Evolutionary conservation across 208 protist genomes (phyloP).

Genomic region (Porcisia deanei): DNA sequence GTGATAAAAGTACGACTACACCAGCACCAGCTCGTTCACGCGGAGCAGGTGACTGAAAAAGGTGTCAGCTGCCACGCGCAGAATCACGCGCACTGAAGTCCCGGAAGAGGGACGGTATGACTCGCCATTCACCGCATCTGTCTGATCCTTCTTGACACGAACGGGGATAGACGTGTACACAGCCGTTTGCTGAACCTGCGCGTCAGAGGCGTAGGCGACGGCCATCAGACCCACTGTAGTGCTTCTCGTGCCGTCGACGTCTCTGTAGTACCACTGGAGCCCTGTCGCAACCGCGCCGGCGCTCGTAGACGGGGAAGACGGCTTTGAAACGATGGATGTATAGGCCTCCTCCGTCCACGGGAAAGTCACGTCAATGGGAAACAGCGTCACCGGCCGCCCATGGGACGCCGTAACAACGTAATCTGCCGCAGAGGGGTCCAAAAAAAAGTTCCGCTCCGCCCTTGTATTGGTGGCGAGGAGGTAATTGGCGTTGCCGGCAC

Average conservation of each 20-base stretch:
- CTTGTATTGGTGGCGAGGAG: conserved; percentile 41
- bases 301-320: conserved; percentile 3
- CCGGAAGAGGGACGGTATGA: conserved; percentile 35
- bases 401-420: conserved; percentile 48
- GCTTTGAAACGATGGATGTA: conserved; percentile 28
- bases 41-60: conserved; percentile 49
- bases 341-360: conserved; percentile 46
- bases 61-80: conserved; percentile 22
- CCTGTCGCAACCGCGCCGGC: conserved; percentile 22
- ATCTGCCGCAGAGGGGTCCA: conserved; percentile 64
- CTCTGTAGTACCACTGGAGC: conserved; percentile 40
- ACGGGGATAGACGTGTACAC: conserved; percentile 32
- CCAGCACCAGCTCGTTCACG: conserved; percentile 20
- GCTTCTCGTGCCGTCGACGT: conserved; percentile 20
- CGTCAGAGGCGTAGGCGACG: conserved; percentile 24
- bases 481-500: conserved; percentile 39
- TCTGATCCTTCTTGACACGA: conserved; percentile 25
- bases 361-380: conserved; percentile 47
- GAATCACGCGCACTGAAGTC: conserved; percentile 36
- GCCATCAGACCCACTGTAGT: conserved; percentile 33
- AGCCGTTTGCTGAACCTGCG: conserved; percentile 11
- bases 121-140: conserved; percentile 1
- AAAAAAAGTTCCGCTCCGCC: conserved; percentile 71
- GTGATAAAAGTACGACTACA: neutral
- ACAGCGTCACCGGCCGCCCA: conserved; percentile 47